These are phyloP conservation scores for Zygoascus flipseniorum DNA, from an alignment of 805 yeast species.

Conservation along the genomic window DNA sequence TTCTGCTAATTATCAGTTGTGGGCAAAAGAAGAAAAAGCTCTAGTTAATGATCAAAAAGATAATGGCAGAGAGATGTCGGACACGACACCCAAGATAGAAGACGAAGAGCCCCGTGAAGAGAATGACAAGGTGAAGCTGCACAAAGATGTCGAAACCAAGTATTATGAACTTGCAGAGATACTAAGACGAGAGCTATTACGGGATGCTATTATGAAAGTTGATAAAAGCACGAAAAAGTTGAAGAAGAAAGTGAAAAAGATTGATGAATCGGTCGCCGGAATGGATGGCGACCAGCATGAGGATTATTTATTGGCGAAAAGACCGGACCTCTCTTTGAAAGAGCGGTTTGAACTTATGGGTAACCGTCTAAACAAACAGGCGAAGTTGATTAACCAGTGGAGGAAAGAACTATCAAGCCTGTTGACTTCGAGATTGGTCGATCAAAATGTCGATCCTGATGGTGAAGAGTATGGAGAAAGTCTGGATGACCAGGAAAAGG, in stretches of 20 bases:
- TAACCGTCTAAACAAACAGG: conserved; percentile 40
- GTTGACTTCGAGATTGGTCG: conserved; percentile 45
- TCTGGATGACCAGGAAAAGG: conserved; percentile 65
- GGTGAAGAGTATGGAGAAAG: conserved; percentile 76
- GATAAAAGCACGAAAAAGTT: conserved; percentile 7
- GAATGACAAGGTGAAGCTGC: background rate
- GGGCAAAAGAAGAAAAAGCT: conserved; percentile 19
- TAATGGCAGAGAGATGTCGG: background rate
- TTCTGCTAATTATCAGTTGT: conserved; percentile 55
- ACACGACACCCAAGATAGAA: background rate
- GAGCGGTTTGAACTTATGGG: conserved; percentile 12
- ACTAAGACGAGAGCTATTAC: conserved; percentile 45
- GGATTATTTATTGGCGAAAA: conserved; percentile 2
- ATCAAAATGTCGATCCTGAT: conserved; percentile 41
- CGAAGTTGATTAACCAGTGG: conserved; percentile 45
- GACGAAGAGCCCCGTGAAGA: conserved; percentile 14
- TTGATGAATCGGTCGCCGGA: background rate
- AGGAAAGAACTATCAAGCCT: conserved; percentile 34
- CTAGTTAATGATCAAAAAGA: conserved; percentile 9
- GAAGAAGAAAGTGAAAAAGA: conserved; percentile 1
- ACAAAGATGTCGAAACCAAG: conserved; percentile 40
- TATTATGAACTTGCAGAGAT: conserved; percentile 56
- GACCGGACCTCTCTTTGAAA: conserved; percentile 1
- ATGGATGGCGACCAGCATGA: background rate
- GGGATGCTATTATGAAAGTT: conserved; percentile 30